Percentiles rank a stretch among this genome's conserved stretches.
These are phyloP conservation scores for Ilex asprella DNA, from an alignment of 257 asterid genomes.

Conservation along the genomic window DNA sequence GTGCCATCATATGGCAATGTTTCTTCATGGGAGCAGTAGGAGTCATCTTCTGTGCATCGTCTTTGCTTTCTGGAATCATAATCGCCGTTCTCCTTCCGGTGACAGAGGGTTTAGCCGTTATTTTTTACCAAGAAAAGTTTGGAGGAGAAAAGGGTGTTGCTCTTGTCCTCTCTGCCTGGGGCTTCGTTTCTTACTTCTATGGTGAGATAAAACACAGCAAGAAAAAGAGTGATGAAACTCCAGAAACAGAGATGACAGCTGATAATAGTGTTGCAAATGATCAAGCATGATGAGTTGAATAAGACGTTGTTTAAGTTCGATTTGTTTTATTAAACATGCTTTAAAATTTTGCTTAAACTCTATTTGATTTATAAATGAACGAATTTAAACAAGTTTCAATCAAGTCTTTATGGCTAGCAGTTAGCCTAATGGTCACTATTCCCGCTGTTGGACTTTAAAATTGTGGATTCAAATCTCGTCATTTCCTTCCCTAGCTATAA, in stretches of 20 bases:
- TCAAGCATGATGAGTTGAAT: background rate
- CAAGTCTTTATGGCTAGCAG: too few species aligned
- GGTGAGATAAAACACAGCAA: conserved; percentile 15
- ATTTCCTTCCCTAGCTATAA: too few species aligned
- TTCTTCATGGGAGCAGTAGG: conserved; percentile 15
- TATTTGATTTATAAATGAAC: too few species aligned
- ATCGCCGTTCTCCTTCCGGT: conserved; percentile 15
- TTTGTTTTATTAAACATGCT: too few species aligned
- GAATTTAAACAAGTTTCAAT: too few species aligned
- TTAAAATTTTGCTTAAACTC: too few species aligned
- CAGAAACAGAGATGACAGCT: conserved; percentile 2
- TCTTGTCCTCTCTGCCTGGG: conserved; percentile 26
- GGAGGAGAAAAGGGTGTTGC: conserved; percentile 22
- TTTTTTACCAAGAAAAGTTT: conserved; percentile 20
- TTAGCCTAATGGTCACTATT: too few species aligned
- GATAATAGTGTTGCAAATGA: conserved; percentile 1
- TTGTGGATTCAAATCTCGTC: too few species aligned
- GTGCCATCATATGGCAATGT: conserved; percentile 19
- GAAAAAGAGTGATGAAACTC: background rate
- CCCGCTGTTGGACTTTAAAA: too few species aligned
- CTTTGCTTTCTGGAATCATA: conserved; percentile 15
- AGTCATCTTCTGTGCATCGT: conserved; percentile 20
- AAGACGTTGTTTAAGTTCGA: too few species aligned
- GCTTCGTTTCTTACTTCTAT: conserved; percentile 25
- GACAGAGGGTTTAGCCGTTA: conserved; percentile 14